Base-by-base conservation (phyloP, 2,329 filamentous ascomycete genomes). In the Aureobasidium sp. region DNA sequence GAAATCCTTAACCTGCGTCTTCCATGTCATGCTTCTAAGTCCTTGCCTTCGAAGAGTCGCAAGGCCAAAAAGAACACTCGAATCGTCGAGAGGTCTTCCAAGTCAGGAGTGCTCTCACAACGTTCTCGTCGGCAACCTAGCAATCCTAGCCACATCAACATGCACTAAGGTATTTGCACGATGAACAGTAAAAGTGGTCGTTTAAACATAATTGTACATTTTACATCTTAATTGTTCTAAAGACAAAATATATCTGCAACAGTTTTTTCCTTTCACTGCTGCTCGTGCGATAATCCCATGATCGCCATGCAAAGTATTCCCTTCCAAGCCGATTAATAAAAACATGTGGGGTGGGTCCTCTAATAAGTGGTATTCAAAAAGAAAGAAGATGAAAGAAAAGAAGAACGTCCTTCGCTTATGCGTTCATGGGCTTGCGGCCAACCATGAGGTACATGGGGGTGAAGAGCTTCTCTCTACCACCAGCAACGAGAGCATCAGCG, bases 381-480 rank as follows among this genome's bases (percentile, higher is more conserved):
- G 6, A 23, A 42, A 5, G 37, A 42, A 47, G 15, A 47, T 15
- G 26, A 34, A 51, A 32, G 27, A n/a, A 39, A 39, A 48, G 6
- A 46, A 57, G 27, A 48, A 44, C 15, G 46, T 27, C 26, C 44
- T 26, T 60, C 26, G n/a, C 36, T 42, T 51, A 60, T 29, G 57
- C 57, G 29, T 61, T 61, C 63, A 64, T 64, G 46, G 93, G 91
- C 82, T 97, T 97, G 77, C 90, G 86, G 64, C 86, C 93, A 64
- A 97, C 85, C 90, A 97, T 97, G 72, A 97, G 80, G 79, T 96
- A 97, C 93, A 97, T 97, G 62, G 93, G 93, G 1, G 93, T 97
- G 78, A 97, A 97, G n/a, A 97, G 83, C 75, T 96, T 89, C 79
- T 92, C 82, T 74, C 86, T 84, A 39, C 87, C 93, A 76, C 93